These are phyloP conservation scores for Microdochium paspali DNA, from an alignment of 2,329 filamentous ascomycete species.

Conservation along the genomic window DNA sequence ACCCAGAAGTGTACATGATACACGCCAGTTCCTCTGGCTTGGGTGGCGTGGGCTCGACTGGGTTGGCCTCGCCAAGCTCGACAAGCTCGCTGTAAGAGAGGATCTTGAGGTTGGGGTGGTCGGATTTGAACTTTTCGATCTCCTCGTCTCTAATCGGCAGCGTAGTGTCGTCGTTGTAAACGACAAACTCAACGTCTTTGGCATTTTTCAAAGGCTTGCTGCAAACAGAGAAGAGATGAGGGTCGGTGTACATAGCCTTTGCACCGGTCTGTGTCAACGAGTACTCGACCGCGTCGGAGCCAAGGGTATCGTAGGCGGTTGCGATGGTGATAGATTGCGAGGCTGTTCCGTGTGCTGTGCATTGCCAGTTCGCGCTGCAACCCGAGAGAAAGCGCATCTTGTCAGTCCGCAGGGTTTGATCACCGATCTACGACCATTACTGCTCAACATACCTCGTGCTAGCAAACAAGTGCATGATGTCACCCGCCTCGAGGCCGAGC, in stretches of 20 bases:
- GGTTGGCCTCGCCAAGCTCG: constrained; percentile 55
- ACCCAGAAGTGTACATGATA: constrained; percentile 80
- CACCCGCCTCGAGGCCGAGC: constrained; percentile 57
- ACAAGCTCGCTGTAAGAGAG: constrained; percentile 46
- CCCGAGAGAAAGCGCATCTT: constrained; percentile 33
- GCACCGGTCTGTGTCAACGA: constrained; percentile 75
- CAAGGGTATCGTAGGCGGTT: constrained; percentile 90
- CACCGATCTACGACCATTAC: background rate
- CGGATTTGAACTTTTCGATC: constrained; percentile 45
- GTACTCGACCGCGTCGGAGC: constrained; percentile 74
- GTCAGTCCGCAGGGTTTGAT: constrained; percentile 31
- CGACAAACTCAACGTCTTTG: constrained; percentile 45
- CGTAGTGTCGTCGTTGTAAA: constrained; percentile 49
- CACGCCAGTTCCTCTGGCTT: constrained; percentile 72
- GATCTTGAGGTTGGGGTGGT: constrained; percentile 42
- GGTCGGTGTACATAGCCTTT: constrained; percentile 79
- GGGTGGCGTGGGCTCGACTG: constrained; percentile 61
- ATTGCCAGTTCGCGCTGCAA: constrained; percentile 69
- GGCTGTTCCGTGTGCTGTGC: constrained; percentile 64
- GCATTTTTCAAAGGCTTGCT: constrained; percentile 45
- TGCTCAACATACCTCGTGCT: constrained; percentile 43
- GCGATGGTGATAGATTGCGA: constrained; percentile 89
- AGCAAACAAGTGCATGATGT: constrained; percentile 74
- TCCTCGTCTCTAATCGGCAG: constrained; percentile 42
- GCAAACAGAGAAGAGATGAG: constrained; percentile 60